Base-by-base conservation (phyloP, 2,329 filamentous ascomycete genomes). In the Phoma sp. region DNA sequence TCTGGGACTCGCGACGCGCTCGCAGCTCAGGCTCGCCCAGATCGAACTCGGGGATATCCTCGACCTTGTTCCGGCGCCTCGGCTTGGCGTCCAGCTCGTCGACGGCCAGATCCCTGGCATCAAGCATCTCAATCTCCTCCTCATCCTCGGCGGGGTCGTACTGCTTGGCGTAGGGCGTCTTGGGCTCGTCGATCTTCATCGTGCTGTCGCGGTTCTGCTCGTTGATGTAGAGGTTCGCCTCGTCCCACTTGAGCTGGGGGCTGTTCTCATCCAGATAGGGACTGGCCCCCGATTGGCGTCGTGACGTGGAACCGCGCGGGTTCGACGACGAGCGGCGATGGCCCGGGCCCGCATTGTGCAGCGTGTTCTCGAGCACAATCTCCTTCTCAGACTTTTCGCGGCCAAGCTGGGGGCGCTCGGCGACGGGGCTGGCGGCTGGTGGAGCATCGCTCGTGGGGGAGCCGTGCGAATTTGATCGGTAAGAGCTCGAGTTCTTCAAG, bases 131-230 rank as follows among this genome's bases (percentile, higher is more conserved):
- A 20, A 85, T 72, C 69, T 95, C 91, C 28, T 88, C 89, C 45
- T 92, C 91, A 60, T 98, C 93, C 70, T 97, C 92, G 34, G 87
- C 75, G 4, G 93, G 92, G 71, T 98, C 91, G 76, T 97, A 97
- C 69, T 92, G 91, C 71, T 89, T 90, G 29, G 92, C 95, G 74
- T 93, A 99, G 4, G 95, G 95, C 7, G 95, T 99, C 83, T 99
- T 99, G 57, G 95, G 95, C 80, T 99, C 95, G 64, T 92, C 91
- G 62, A 99, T 99, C 83, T 98, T 99, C 95, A 99, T 99, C 54
- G 93, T 97, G 58, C 90, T 89, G 55, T 88, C 92, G 77, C 91
- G 93, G 77, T 98, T 92, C 77, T 98, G 93, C 79, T 99, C 95
- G 7, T 95, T 95, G 47, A 99, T 84, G 78, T 97, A 99, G 26